Evolutionary conservation across 2,329 filamentous ascomycete genomes (phyloP), one percentile per base, ranked within the genome.

Genomic region (Monosporascus sp.): DNA sequence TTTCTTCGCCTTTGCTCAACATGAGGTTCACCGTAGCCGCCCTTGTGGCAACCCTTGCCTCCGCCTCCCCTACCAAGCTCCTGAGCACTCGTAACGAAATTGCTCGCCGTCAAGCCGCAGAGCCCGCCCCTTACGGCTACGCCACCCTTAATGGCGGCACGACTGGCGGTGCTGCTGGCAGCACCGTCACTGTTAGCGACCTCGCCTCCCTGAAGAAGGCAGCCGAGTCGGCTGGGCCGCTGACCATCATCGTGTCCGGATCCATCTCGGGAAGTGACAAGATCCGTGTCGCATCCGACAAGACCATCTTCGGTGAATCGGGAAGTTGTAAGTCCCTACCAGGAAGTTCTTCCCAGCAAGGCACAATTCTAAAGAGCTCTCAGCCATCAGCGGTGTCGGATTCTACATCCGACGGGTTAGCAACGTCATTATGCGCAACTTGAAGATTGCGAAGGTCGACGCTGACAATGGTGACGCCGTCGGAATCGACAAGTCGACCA

Each of bases 371-470:
- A 20, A 43, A 43, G 18, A 24, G 40, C 11, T 43, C 11, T 73
- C 49, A 67, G 76, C 51, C 43, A 46, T 46, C 43, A 46, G 24
- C 24, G 43, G 43, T 28, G 20, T 46, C 43, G 75, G 75, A 7
- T 66, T 82, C 48, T 74, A 72, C 51, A 68, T 82, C 59, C 76
- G 76, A 64, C 63, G 69, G 38, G 69, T 66, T 18, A 72, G 63
- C 53, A 84, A 84, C 58, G 79, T 84, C 48, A 82, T 84, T 52
- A 63, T 84, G 48, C 78, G 77, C 47, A 84, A 84, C 68, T 64
- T 84, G 38, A 77, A 77, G 57, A 74, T 81, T 56, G 64, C 71
- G 55, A 76, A 79, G 53, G 75, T 81, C 1, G 69, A 72, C 7
- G 66, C 70, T 8, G 68, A 72, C 35, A 77, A 77, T 38, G 81